A percentile compares a stretch with the other conserved stretches of the same genome.
Conservation (phyloP, 768 basidiomycete genomes). For the Suillus fuscotomentosus region DNA sequence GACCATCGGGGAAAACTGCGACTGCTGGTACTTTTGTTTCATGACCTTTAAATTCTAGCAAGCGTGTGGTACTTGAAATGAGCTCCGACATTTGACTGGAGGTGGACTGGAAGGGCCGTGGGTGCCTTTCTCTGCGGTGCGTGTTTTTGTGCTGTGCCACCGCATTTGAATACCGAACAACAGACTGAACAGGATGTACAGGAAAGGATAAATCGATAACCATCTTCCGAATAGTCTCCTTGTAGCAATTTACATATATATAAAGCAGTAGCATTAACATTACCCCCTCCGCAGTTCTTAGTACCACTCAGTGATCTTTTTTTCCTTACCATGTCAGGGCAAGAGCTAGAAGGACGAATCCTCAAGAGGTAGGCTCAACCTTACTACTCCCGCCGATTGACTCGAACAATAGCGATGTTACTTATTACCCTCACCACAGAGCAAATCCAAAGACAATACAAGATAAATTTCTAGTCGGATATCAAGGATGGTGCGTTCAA, state of each 20-base stretch:
- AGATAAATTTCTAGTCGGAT: conserved; percentile 82
- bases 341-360: conserved; percentile 5
- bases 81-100: too few relatives aligned
- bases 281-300: not conserved
- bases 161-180: too few relatives aligned
- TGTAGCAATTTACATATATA: not conserved
- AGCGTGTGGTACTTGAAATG: too few relatives aligned
- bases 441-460: conserved; percentile 77
- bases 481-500: conserved; percentile 77
- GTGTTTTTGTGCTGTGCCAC: too few relatives aligned
- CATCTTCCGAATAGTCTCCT: too few relatives aligned
- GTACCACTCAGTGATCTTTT: not conserved
- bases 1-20: too few relatives aligned
- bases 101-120: too few relatives aligned
- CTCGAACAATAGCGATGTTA: not conserved
- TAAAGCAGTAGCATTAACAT: not conserved
- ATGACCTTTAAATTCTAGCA: too few relatives aligned
- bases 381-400: not conserved
- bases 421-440: conserved; percentile 27
- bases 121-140: too few relatives aligned
- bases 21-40: too few relatives aligned
- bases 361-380: conserved; percentile 10
- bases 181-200: too few relatives aligned
- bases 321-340: not conserved
- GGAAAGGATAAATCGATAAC: too few relatives aligned